Percentiles rank a stretch among this genome's conserved stretches.
These are phyloP conservation scores for Dunaliella salina DNA, from an alignment of 163 green algal species.

Conservation along the genomic window DNA sequence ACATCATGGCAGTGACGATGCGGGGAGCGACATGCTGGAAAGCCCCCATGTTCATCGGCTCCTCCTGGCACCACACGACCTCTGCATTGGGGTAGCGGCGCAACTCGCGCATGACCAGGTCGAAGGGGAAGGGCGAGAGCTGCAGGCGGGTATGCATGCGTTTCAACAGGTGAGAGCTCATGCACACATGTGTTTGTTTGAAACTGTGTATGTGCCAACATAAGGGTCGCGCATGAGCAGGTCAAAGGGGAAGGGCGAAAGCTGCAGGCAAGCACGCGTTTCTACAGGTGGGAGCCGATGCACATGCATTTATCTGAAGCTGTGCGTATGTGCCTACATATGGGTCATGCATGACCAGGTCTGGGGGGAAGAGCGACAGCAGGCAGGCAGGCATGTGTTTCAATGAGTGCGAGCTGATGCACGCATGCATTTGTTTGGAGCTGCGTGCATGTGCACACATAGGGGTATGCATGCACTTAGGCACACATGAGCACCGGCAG, in stretches of 20 bases:
- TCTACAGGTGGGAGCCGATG: neutral
- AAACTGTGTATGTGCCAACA: neutral
- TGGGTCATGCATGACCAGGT: conserved; percentile 92
- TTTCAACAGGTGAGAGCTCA: neutral
- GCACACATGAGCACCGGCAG: too few relatives aligned
- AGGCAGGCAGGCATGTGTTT: too few relatives aligned
- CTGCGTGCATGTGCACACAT: neutral
- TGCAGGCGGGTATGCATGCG: conserved; percentile 19
- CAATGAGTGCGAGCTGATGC: neutral
- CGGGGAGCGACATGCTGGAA: conserved; percentile 84
- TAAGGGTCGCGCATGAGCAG: conserved; percentile 85
- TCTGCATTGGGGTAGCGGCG: conserved; percentile 93
- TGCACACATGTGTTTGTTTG: neutral
- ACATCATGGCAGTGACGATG: conserved; percentile 73
- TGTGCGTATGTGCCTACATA: neutral
- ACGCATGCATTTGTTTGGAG: neutral
- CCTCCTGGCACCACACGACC: conserved; percentile 83
- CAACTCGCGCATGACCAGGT: conserved; percentile 91
- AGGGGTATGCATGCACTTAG: neutral
- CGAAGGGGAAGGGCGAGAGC: conserved; percentile 89
- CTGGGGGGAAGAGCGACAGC: conserved; percentile 90
- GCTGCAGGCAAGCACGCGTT: conserved; percentile 33
- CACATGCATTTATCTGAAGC: neutral
- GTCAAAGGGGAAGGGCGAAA: conserved; percentile 94
- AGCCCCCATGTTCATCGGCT: conserved; percentile 98